Evolutionary conservation across 371 early-diverging fungal genomes (phyloP).

Genomic region (Funneliformis caledonium): DNA sequence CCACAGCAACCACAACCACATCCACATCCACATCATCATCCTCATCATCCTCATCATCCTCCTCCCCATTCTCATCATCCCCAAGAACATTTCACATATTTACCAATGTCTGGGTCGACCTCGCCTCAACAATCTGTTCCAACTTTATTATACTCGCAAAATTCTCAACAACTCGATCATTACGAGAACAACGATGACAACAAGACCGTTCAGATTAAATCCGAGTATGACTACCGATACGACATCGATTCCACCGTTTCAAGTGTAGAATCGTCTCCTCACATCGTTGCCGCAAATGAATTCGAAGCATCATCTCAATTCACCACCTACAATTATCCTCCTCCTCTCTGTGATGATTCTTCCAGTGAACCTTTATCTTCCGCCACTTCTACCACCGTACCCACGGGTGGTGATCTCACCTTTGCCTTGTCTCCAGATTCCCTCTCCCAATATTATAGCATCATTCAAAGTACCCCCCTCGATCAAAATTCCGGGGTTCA

Average conservation of each 20-base stretch:
- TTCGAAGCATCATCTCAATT: slow-evolving; percentile 6
- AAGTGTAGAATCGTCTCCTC: slow-evolving; percentile 26
- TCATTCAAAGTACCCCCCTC: neutral
- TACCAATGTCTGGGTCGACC: slow-evolving; percentile 1
- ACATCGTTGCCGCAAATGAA: neutral
- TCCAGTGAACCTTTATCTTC: slow-evolving; percentile 22
- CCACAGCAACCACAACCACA: neutral
- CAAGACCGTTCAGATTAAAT: neutral
- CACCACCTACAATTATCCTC: slow-evolving; percentile 11
- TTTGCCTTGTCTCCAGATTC: neutral
- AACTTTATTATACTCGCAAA: neutral
- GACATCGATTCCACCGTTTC: neutral
- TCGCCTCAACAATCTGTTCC: neutral
- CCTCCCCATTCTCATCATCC: neutral
- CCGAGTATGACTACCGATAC: neutral
- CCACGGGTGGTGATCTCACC: neutral
- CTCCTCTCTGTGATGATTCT: slow-evolving; percentile 16
- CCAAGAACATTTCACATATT: neutral
- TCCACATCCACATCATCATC: neutral
- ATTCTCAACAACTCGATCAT: slow-evolving; percentile 4
- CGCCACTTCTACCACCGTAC: slow-evolving; percentile 11
- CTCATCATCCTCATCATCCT: neutral
- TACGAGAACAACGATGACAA: neutral
- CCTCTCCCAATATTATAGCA: neutral
- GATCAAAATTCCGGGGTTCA: neutral